These are phyloP conservation scores for Escovopsis sp. DNA, from an alignment of 2,329 filamentous ascomycete species.

Conservation along the genomic window DNA sequence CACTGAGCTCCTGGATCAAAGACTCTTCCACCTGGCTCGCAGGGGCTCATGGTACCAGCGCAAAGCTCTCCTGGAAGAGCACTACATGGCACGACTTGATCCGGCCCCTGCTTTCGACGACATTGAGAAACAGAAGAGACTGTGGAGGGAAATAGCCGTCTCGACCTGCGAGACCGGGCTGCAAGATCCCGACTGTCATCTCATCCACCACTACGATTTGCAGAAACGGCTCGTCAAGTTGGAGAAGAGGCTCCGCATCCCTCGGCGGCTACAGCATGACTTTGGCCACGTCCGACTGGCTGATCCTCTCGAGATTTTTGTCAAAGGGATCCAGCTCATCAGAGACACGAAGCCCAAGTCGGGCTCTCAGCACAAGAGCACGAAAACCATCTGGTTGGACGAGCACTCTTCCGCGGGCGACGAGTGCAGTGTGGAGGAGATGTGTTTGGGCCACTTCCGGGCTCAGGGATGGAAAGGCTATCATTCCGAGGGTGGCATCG, in stretches of 20 bases:
- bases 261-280: conserved; percentile 78
- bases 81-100: conserved; percentile 65
- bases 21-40: conserved; percentile 70
- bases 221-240: conserved; percentile 90
- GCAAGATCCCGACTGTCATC: conserved; percentile 75
- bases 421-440: conserved; percentile 80
- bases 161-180: conserved; percentile 75
- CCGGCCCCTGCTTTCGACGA: conserved; percentile 24
- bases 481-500: conserved; percentile 79
- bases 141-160: conserved; percentile 67
- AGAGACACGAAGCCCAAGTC: conserved; percentile 33
- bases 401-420: conserved; percentile 45
- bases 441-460: conserved; percentile 83
- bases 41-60: conserved; percentile 92
- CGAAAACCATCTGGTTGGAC: conserved; percentile 81
- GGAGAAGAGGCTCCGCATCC: conserved; percentile 69
- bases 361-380: conserved; percentile 30
- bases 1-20: conserved; percentile 61
- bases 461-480: conserved; percentile 84
- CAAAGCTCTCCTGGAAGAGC: conserved; percentile 85
- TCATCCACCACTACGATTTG: conserved; percentile 87
- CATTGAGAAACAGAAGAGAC: conserved; percentile 50
- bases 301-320: conserved; percentile 58
- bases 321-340: conserved; percentile 67
- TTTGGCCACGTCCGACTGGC: conserved; percentile 74